Conservation (phyloP, 495 filamentous ascomycete genomes). For the Xylaria bambusicola region DNA sequence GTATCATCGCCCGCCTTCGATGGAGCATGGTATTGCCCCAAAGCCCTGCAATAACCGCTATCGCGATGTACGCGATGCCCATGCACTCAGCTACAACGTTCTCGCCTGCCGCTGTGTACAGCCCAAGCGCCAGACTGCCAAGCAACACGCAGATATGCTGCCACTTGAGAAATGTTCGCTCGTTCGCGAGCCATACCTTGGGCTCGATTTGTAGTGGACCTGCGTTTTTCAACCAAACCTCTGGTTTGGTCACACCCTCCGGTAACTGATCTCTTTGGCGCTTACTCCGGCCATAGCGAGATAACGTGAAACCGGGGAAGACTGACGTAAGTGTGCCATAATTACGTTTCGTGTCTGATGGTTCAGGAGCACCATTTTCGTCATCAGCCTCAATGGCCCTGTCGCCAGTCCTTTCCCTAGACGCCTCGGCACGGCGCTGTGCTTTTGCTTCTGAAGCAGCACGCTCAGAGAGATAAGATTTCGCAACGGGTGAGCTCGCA, state of each 20-base stretch:
- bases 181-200: slow-evolving; percentile 98
- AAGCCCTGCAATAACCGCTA: slow-evolving; percentile 76
- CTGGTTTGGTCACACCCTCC: slow-evolving; percentile 81
- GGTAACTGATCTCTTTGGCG: slow-evolving; percentile 56
- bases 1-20: slow-evolving; percentile 73
- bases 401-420: slow-evolving; percentile 20
- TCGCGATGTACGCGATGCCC: slow-evolving; percentile 76
- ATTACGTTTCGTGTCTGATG: slow-evolving; percentile 25
- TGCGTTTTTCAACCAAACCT: slow-evolving; percentile 85
- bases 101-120: slow-evolving; percentile 84
- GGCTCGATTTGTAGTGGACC: slow-evolving; percentile 89
- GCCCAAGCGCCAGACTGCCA: slow-evolving; percentile 74
- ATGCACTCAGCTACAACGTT: slow-evolving; percentile 73
- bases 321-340: slow-evolving; percentile 58
- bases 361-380: slow-evolving; percentile 34
- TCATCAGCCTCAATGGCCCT: slow-evolving; percentile 34
- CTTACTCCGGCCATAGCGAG: slow-evolving; percentile 65
- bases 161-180: slow-evolving; percentile 97
- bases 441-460: slow-evolving; percentile 39
- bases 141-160: slow-evolving; percentile 88
- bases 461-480: slow-evolving; percentile 53
- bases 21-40: slow-evolving; percentile 90
- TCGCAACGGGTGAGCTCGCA: slow-evolving; percentile 63
- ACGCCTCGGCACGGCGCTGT: slow-evolving; percentile 20
- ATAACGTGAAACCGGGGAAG: slow-evolving; percentile 74